A percentile compares a stretch with the other conserved stretches of the same genome.
These are phyloP conservation scores for Ceratobasidium sp. DNA, from an alignment of 1,284 basidiomycete species.

Conservation along the genomic window DNA sequence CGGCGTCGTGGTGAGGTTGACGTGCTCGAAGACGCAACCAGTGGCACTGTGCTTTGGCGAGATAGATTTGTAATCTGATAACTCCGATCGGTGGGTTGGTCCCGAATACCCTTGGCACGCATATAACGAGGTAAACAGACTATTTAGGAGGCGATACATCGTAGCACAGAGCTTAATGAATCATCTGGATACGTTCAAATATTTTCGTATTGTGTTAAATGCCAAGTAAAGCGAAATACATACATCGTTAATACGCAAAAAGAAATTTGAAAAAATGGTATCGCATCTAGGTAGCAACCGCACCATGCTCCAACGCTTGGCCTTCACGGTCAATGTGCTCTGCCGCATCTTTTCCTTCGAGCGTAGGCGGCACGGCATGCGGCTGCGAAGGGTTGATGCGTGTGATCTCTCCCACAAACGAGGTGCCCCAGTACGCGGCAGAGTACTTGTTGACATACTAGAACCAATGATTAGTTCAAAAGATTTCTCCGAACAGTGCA, in stretches of 20 bases:
- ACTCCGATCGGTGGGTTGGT: not conserved
- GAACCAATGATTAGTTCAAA: constrained; percentile 19
- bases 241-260: not conserved
- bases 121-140: not conserved
- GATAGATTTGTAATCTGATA: constrained; percentile 26
- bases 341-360: constrained; percentile 5
- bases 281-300: constrained; percentile 30
- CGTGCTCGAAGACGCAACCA: not conserved
- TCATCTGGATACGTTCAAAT: not conserved
- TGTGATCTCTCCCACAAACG: constrained; percentile 86
- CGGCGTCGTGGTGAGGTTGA: not conserved
- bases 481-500: constrained; percentile 1
- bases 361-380: not conserved
- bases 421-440: constrained; percentile 90
- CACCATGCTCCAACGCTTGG: constrained; percentile 45
- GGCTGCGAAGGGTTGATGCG: constrained; percentile 44
- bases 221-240: not conserved
- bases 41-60: not conserved
- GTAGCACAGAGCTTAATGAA: no score
- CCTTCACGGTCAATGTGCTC: constrained; percentile 46
- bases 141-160: not conserved
- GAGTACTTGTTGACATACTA: constrained; percentile 93
- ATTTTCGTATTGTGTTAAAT: not conserved
- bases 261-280: not conserved
- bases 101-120: not conserved